Evolutionary conservation across 1,139 yeast genomes (phyloP).

Genomic region (Zygosaccharomyces pseudobailii): DNA sequence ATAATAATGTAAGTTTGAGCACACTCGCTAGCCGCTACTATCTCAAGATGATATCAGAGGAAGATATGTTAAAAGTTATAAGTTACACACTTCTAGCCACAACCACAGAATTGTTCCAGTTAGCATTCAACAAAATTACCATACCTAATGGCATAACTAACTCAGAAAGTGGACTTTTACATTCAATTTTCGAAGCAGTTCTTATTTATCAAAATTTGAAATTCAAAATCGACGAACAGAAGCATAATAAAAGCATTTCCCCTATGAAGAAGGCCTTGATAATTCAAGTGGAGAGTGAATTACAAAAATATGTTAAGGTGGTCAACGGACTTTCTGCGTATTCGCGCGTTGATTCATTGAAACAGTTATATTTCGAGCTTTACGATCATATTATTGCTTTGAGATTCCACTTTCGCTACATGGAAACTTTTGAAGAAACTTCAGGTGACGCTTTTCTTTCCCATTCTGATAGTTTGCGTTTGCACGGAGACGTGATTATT

Average conservation of each 20-base stretch:
- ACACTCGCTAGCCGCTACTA: constrained; percentile 31
- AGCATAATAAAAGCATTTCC: constrained; percentile 36
- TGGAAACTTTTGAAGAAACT: constrained; percentile 36
- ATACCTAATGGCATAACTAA: constrained; percentile 54
- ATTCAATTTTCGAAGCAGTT: constrained; percentile 66
- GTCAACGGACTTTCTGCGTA: constrained; percentile 50
- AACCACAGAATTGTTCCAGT: constrained; percentile 57
- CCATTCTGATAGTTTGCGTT: constrained; percentile 46
- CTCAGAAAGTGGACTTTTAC: constrained; percentile 55
- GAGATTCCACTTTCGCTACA: constrained; percentile 49
- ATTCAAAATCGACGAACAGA: constrained; percentile 31
- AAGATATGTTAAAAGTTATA: constrained; percentile 50
- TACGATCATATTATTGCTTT: constrained; percentile 50
- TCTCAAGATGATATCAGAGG: constrained; percentile 39
- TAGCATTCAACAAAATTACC: constrained; percentile 35
- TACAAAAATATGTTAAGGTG: constrained; percentile 50
- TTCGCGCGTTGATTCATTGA: constrained; percentile 32
- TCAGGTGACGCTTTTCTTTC: constrained; percentile 58
- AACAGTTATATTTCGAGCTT: constrained; percentile 43
- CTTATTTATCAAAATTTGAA: constrained; percentile 52
- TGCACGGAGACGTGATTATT: constrained; percentile 61
- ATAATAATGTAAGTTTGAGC: constrained; percentile 19
- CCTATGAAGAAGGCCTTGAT: constrained; percentile 63
- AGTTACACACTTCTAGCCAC: constrained; percentile 70
- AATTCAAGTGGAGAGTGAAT: constrained; percentile 49